Conservation (phyloP, 2,329 filamentous ascomycete genomes). For the Peltaster fructicola region DNA sequence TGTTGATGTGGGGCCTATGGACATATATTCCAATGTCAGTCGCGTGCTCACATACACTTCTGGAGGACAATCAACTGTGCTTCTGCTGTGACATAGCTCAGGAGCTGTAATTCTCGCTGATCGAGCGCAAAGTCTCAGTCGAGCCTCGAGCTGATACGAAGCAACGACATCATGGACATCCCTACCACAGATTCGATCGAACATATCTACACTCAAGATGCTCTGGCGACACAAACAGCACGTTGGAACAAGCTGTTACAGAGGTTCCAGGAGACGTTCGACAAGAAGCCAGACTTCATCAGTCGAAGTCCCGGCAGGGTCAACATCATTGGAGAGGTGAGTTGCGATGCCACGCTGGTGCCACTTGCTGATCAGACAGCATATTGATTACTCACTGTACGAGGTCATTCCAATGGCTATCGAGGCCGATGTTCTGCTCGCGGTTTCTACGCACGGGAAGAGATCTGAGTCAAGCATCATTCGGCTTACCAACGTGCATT, state of each 20-base stretch:
- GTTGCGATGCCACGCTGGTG: slow-evolving; percentile 1
- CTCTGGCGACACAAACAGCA: slow-evolving; percentile 45
- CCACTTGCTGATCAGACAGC: slow-evolving; percentile 28
- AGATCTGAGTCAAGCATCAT: slow-evolving; percentile 42
- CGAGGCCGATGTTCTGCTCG: slow-evolving; percentile 75
- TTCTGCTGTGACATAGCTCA: no score
- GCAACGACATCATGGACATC: slow-evolving; percentile 38
- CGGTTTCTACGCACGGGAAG: slow-evolving; percentile 43
- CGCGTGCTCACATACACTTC: no score
- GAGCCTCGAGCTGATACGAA: slow-evolving; percentile 1
- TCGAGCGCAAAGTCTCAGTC: no score
- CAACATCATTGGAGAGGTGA: slow-evolving; percentile 82
- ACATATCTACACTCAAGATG: slow-evolving; percentile 69
- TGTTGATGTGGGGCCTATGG: no score
- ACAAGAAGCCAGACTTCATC: slow-evolving; percentile 57
- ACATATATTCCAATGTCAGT: no score
- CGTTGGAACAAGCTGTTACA: slow-evolving; percentile 61
- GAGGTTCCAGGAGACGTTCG: slow-evolving; percentile 54
- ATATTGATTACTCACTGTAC: slow-evolving; percentile 97
- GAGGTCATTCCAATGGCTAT: slow-evolving; percentile 92
- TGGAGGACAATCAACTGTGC: no score
- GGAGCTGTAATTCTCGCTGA: no score
- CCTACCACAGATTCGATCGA: slow-evolving; percentile 57
- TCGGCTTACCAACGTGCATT: slow-evolving; percentile 63
- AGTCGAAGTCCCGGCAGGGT: slow-evolving; percentile 84